phyloP scores from a whole-genome alignment of 2,329 filamentous ascomycete genomes.

The Penicillium hesseltinei region DNA sequence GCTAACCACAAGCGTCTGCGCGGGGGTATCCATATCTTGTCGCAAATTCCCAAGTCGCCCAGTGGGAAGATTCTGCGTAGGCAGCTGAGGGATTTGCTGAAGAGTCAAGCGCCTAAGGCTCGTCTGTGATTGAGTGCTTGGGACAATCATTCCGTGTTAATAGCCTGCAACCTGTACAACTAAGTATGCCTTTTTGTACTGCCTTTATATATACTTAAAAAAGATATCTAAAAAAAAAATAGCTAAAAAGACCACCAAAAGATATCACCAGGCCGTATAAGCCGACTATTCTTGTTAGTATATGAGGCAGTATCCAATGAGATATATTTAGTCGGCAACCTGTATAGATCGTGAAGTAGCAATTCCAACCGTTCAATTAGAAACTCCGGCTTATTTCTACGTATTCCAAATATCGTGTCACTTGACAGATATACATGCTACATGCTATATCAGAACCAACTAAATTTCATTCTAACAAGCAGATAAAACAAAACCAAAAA shows the following conservation, averaged over 20 bases:
- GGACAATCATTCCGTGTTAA: background rate
- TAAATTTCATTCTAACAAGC: background rate
- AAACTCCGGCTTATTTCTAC: background rate
- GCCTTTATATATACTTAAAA: too few relatives aligned
- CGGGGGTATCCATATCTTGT: constrained; percentile 33
- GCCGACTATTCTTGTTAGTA: too few relatives aligned
- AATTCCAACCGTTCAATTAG: background rate
- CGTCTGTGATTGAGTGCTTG: constrained; percentile 6
- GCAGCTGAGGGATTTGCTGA: constrained; percentile 24
- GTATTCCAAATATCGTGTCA: background rate
- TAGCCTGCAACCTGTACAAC: background rate
- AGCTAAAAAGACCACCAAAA: too few relatives aligned
- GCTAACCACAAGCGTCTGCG: constrained; percentile 35
- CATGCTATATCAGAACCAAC: background rate
- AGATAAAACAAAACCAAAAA: background rate
- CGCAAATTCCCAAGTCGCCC: constrained; percentile 34
- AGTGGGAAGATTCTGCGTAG: constrained; percentile 34
- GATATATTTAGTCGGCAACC: too few relatives aligned
- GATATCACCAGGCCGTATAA: too few relatives aligned
- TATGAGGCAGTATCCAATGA: too few relatives aligned
- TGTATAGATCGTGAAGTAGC: background rate
- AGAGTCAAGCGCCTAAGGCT: constrained; percentile 21
- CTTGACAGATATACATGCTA: background rate
- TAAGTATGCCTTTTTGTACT: too few relatives aligned
- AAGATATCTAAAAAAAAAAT: too few relatives aligned